Conservation (phyloP, 805 yeast species). For the Candida dajiaensis region DNA sequence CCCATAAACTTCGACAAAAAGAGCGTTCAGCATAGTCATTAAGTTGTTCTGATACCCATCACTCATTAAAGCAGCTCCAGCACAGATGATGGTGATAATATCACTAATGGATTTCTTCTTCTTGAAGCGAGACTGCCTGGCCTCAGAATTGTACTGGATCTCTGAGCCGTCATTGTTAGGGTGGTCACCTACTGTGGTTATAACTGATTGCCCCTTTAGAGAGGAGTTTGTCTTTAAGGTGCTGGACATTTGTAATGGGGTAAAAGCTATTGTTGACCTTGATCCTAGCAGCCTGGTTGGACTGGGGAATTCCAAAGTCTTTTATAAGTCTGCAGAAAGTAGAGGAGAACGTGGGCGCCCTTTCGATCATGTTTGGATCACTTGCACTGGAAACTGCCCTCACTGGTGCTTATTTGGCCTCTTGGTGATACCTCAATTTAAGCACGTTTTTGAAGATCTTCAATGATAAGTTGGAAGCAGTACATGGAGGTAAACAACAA, state of each 20-base stretch:
- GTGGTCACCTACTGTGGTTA: neutral
- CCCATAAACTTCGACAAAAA: conserved; percentile 40
- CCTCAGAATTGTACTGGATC: conserved; percentile 15
- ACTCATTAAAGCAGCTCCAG: conserved; percentile 66
- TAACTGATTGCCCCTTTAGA: neutral
- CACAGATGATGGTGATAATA: conserved; percentile 46
- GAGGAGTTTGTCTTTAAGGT: neutral
- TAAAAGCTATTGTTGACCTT: neutral
- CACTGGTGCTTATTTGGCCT: neutral
- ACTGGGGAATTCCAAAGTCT: neutral
- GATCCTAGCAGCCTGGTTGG: neutral
- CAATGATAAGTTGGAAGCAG: no score
- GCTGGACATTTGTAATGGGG: neutral
- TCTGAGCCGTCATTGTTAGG: neutral
- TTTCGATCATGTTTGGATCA: neutral
- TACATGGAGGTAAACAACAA: no score
- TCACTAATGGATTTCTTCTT: conserved; percentile 28
- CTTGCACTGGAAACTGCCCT: neutral
- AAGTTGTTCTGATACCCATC: conserved; percentile 76
- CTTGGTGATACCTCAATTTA: no score
- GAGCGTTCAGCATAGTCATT: conserved; percentile 62
- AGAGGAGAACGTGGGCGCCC: neutral
- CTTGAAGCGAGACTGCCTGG: conserved; percentile 15
- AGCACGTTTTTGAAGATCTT: neutral
- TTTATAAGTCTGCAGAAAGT: neutral